These are phyloP conservation scores for Stereum hirsutum DNA, from an alignment of 1,284 basidiomycete species.

Conservation along the genomic window DNA sequence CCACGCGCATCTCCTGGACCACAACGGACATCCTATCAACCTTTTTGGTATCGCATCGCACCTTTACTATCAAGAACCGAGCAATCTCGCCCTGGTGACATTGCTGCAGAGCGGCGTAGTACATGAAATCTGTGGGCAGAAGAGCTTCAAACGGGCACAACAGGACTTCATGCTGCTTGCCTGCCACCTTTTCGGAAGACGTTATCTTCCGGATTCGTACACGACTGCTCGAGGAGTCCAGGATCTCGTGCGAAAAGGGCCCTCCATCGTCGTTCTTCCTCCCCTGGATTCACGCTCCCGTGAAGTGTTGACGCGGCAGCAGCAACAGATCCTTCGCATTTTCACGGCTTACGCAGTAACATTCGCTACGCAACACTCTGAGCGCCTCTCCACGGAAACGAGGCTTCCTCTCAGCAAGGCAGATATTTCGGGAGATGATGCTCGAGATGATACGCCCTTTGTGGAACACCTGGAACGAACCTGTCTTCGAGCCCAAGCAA, in stretches of 20 bases:
- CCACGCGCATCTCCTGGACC: slow-evolving; percentile 41
- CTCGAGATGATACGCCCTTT: slow-evolving; percentile 16
- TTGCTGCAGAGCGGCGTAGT: slow-evolving; percentile 49
- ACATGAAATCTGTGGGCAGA: slow-evolving; percentile 42
- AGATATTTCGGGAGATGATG: slow-evolving; percentile 12
- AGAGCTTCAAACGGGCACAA: slow-evolving; percentile 29
- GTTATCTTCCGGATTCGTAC: slow-evolving; percentile 37
- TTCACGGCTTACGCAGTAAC: slow-evolving; percentile 46
- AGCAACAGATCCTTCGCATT: slow-evolving; percentile 38
- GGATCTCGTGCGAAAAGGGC: slow-evolving; percentile 31
- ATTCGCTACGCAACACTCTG: slow-evolving; percentile 30
- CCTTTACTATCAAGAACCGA: slow-evolving; percentile 60
- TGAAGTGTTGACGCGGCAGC: slow-evolving; percentile 34
- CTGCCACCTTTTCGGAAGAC: slow-evolving; percentile 51
- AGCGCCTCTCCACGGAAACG: slow-evolving; percentile 29
- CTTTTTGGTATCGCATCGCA: slow-evolving; percentile 47
- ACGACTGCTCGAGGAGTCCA: slow-evolving; percentile 26
- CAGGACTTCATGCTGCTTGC: slow-evolving; percentile 43
- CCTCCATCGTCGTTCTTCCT: slow-evolving; percentile 50
- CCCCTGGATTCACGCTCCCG: slow-evolving; percentile 31
- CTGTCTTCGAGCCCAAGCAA: slow-evolving; percentile 27
- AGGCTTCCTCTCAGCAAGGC: slow-evolving; percentile 37
- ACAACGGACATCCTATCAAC: slow-evolving; percentile 46
- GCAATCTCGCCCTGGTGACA: slow-evolving; percentile 54
- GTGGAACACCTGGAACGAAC: slow-evolving; percentile 25